Evolutionary conservation across 192 early-diverging fungal species (phyloP), one percentile per base, ranked within the genome.

Genomic region (Chytriomyces hyalinus): DNA sequence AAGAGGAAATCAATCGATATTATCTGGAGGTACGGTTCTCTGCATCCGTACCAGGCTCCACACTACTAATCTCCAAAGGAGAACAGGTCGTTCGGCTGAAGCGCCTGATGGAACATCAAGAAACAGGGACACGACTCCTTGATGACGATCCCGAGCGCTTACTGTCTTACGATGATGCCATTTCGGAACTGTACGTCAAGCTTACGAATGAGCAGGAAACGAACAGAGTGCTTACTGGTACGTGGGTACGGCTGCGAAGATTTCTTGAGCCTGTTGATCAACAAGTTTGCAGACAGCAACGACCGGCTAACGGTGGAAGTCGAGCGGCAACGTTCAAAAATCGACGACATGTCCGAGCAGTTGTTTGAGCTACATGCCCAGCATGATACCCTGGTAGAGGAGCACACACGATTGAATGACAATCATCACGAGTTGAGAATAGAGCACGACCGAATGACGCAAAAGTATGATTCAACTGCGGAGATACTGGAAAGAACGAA

Each of bases 161-260:
- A 8, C 50, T 79, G 8, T 53, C 47, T 10, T 79, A 79, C 50
- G 78, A 79, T 65, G 78, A 79, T 26, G 78, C 78, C 6, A 61
- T 78, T 17, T 63, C 80, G 46, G 76, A 77, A 36, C 57, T 73
- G 4, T 62, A 50, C 26, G 53, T 62, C 24, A 70, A 73, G 53
- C 57, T 73, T 2, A 75, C 62, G 26, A 44, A 45, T 13, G 73
- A 75, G 46, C 61, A 75, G 28, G 62, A 64, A 13, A n/a, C 66
- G 61, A 75, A 49, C 6, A 75, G 50, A 49, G 63, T 65, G 15
- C 46, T 75, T 1, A 50, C 48, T 22, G 73, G 73, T 75, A 46
- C 45, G 53, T 28, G 15, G 10, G 63, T 43, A 48, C 11, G 1
- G 4, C 36, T 36, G 36, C 36, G 36, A 3, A 2, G 36, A 36